Evolutionary conservation across 2,329 filamentous ascomycete genomes (phyloP).

Genomic region (Pseudogymnoascus destructans): DNA sequence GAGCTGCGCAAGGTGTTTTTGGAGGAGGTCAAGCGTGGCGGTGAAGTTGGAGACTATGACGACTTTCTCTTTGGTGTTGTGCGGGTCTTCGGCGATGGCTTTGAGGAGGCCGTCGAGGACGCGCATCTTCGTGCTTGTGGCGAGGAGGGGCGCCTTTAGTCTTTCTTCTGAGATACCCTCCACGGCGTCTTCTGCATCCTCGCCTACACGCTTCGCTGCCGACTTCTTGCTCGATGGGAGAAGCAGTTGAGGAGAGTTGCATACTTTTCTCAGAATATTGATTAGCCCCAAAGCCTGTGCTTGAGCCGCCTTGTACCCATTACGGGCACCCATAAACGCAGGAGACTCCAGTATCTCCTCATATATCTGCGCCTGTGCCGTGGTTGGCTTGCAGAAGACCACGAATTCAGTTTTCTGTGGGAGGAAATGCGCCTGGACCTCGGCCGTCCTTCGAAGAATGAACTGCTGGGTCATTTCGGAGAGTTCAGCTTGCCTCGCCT

Average conservation of each 20-base stretch:
- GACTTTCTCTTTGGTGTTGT: slow-evolving; percentile 50
- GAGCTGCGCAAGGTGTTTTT: slow-evolving; percentile 45
- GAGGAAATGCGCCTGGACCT: slow-evolving; percentile 75
- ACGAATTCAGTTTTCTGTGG: slow-evolving; percentile 96
- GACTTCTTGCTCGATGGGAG: slow-evolving; percentile 34
- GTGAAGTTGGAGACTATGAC: slow-evolving; percentile 69
- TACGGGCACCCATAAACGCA: slow-evolving; percentile 42
- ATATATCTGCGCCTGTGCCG: slow-evolving; percentile 83
- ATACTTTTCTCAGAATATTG: slow-evolving; percentile 60
- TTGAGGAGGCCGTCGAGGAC: slow-evolving; percentile 52
- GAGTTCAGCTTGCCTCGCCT: slow-evolving; percentile 73
- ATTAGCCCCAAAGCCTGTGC: slow-evolving; percentile 52
- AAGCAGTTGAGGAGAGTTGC: slow-evolving; percentile 55
- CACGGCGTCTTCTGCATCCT: slow-evolving; percentile 31
- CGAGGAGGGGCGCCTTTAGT: slow-evolving; percentile 38
- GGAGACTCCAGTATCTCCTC: slow-evolving; percentile 51
- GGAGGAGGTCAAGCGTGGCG: slow-evolving; percentile 54
- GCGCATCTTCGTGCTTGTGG: slow-evolving; percentile 51
- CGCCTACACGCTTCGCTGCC: slow-evolving; percentile 18
- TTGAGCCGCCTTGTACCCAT: slow-evolving; percentile 41
- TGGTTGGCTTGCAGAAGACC: slow-evolving; percentile 79
- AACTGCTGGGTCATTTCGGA: slow-evolving; percentile 83
- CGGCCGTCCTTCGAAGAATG: slow-evolving; percentile 74
- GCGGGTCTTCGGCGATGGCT: slow-evolving; percentile 21
- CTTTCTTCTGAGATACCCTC: slow-evolving; percentile 41